Evolutionary conservation across 768 basidiomycete species (phyloP), one percentile per base, ranked within the genome.

Genomic region (Tylopilus sp.): DNA sequence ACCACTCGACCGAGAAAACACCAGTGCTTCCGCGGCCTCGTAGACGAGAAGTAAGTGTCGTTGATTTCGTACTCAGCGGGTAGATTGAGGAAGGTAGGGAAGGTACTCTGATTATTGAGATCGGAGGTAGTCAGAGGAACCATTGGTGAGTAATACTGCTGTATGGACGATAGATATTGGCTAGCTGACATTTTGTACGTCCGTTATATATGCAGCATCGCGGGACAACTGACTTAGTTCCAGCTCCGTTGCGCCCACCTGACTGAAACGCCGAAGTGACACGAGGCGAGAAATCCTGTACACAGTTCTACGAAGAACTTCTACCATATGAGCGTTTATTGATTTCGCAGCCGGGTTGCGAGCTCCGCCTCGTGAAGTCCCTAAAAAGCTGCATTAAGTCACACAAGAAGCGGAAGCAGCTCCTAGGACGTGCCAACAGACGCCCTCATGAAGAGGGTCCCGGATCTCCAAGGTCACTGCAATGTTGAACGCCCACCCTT

Each of bases 21-120:
- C 67, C 67, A 68, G 50, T 68, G 67, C 37, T 52, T 65, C 24
- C 56, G 61, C n/a, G 63, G 61, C 36, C 49, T 69, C n/a, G 48
- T 48, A 8, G 68, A 59, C 34, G 66, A 59, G 42, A 57, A 59
- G 53, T 59, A 55, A 13, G 57, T 21, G 14, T 59, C 57, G 11
- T 53, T 59, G 46, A 56, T 40, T 21, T 59, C 56, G 38, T 55
- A 49, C 48, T 69, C 68, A n/a, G 29, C 21, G n/a, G 67, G 67
- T 13, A 68, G 57, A 19, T 45, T 45, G 33, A 3, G 13, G 42
- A 69, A 68, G 1, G 61, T 17, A 25, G 68, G 67, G 30, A 69
- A 68, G 24, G 67, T 54, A 1, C 25, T 30, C 1, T 58, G 24
- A 25, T 62, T 49, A 36, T 68, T 68, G 51, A 68, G 67, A 26